These are phyloP conservation scores for Diatrype stigma DNA, from an alignment of 2,329 filamentous ascomycete genomes.

Conservation along the genomic window DNA sequence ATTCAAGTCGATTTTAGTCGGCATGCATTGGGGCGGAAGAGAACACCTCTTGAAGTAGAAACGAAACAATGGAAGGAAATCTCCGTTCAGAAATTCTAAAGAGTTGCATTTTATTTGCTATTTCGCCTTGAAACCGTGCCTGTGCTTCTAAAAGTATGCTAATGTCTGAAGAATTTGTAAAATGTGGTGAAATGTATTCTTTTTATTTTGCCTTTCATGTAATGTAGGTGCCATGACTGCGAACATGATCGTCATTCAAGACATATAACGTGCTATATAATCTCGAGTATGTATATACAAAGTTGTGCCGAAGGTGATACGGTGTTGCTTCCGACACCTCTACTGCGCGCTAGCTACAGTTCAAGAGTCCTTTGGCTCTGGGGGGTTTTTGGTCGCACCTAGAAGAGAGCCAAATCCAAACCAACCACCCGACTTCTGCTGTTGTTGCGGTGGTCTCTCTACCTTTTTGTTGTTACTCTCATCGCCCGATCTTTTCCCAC, in stretches of 20 bases:
- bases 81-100: constrained; percentile 14
- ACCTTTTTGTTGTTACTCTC: neutral
- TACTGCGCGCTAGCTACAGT: neutral
- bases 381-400: neutral
- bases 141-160: too few species aligned
- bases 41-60: too few species aligned
- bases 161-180: too few species aligned
- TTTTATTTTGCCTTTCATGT: too few species aligned
- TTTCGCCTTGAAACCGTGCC: too few species aligned
- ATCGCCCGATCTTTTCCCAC: neutral
- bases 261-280: too few species aligned
- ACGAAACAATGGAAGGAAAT: constrained; percentile 19
- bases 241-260: too few species aligned
- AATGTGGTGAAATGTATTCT: too few species aligned
- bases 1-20: too few species aligned
- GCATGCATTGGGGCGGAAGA: neutral
- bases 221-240: too few species aligned
- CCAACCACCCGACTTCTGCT: neutral
- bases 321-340: neutral
- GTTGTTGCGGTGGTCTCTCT: neutral
- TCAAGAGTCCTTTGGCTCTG: neutral
- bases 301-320: too few species aligned
- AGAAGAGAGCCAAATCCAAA: neutral
- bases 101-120: neutral
- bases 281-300: too few species aligned